Base-by-base conservation (phyloP, 129 eudicot species). In the Glebionis coronaria region DNA sequence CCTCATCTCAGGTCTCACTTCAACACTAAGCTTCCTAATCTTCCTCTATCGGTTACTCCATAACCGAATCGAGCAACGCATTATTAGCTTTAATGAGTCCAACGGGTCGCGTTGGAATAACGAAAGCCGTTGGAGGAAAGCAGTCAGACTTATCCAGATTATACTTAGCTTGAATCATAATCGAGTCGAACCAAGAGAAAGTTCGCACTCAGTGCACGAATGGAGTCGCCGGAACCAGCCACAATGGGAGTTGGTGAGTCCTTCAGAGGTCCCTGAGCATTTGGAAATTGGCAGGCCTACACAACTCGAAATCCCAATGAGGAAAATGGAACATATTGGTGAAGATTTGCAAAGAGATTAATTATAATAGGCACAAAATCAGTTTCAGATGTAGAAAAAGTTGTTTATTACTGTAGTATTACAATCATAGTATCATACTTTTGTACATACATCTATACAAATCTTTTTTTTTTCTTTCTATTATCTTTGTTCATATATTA, bases 201-300 rank as follows among this genome's bases (percentile, higher is more conserved):
- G n/a, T 18, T 3, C 45, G n/a, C 61, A 67, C 42, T 42, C 59
- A 0, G 18, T 31, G 1, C 58, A 44, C 13, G 74, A 60, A 51
- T 46, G 68, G 72, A 12, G 20, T 49, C 68, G 53, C 3, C 46
- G 10, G 15, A 65, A 52, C 19, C 77, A 63, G 0, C 72, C 69
- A 35, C 56, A 44, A 44, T 78, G 82, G 78, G 82, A 78, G 54
- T 3, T 5, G 57, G 65, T 72, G 52, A 72, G 82, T 49, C 78
- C 82, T 1, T 31, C 65, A 2, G 74, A 66, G 38, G 69, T 78
- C 5, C 82, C 82, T 0, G 78, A 72, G 60, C 78, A 66, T 50
- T 49, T 72, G 78, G 76, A 77, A 57, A 63, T 70, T 5, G 81
- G 81, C 35, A 63, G 81, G 38, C 81, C 81, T 56, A 77, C 77